Base-by-base conservation (phyloP, 495 filamentous ascomycete species). In the Melanomma pulvis-pyrius region DNA sequence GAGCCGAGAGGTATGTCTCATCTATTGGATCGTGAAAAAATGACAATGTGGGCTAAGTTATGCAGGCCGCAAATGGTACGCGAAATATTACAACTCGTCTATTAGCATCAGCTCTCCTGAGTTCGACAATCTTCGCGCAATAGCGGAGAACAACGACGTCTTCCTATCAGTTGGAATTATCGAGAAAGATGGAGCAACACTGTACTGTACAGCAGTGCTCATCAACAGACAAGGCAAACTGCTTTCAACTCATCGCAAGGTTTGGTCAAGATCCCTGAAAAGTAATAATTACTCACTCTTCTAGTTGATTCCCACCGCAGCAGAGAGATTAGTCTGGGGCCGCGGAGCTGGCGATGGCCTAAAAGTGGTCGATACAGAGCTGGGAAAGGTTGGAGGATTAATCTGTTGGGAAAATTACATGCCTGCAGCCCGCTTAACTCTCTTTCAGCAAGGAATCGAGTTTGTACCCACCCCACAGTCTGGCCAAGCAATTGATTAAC, bases 391-490 rank as follows among this genome's bases (percentile, higher is more conserved):
- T 24, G 78, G 78, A n/a, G 78, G 75, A 9, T 55, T 80, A 67
- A 80, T 80, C 56, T 80, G 78, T 58, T 80, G 78, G 78, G 78
- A 79, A 63, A 80, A 80, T 55, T 80, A 80, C 47, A 80, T 80
- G 78, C 78, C 78, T 4, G 13, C 76, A 9, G 77, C 78, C 13
- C 69, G 78, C 15, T 65, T 80, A 67, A 75, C 77, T 7, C 66
- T 80, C 12, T 80, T 79, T 66, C 78, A 80, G 47, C 77, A 77
- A 66, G 77, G 77, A 1, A 64, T 80, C 55, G 77, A 80, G 78
- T 80, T 68, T 50, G 72, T 39, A 32, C 12, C n/a, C n/a, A 17
- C 57, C 39, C 11, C 12, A 4, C 46, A 47, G 53, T 26, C 15
- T n/a, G 39, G 26, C 34, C 59, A 17, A 1, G 30, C 39, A 36